Base-by-base conservation (phyloP, 2,329 filamentous ascomycete genomes). In the Xylaria arbuscula region DNA sequence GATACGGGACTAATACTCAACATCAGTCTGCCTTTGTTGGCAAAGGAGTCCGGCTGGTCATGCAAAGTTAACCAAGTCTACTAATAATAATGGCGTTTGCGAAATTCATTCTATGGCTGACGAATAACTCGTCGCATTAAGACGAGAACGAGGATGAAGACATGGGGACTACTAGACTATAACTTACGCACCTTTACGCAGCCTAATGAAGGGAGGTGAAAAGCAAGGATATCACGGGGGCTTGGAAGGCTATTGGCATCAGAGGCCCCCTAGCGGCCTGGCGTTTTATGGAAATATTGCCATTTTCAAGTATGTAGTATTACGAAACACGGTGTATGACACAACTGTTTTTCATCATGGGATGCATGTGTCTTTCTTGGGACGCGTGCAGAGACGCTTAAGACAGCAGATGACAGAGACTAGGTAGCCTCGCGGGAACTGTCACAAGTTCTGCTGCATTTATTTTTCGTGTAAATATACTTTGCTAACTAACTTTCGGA, bases 21-120 rank as follows among this genome's bases (percentile, higher is more conserved):
- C 64, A 22, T 68, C 68, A 97, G 94, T 87, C 85, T 98, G 75
- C 95, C 94, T 42, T 86, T 98, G 51, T 85, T 98, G 68, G 90
- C 89, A 73, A 87, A 93, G 78, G 89, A 89, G 67, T 97, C 93
- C 28, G 94, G 94, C 72, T 98, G 95, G 95, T 85, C 92, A 75
- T 98, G 94, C 85, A 94, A 91, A 83, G 85, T 98, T 74, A 92
- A 88, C 75, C 87, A 97, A 83, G 83, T 96, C 70, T 86, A 88
- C 76, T 91, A 87, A 70, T 56, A 51, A 60, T 48, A 28, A 28
- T 28, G 28, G 19, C 34, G 6, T 48, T 51, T 60, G 62, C 50
- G n/a, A 57, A 45, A 45, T 40, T 10, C 24, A 34, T 36, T 34
- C 34, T 22, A 15, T 53, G 42, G 24, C 19, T 50, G 47, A 57